A percentile compares a stretch with the other conserved stretches of the same genome.
These are phyloP conservation scores for Suillus plorans DNA, from an alignment of 768 basidiomycete genomes.

Conservation along the genomic window DNA sequence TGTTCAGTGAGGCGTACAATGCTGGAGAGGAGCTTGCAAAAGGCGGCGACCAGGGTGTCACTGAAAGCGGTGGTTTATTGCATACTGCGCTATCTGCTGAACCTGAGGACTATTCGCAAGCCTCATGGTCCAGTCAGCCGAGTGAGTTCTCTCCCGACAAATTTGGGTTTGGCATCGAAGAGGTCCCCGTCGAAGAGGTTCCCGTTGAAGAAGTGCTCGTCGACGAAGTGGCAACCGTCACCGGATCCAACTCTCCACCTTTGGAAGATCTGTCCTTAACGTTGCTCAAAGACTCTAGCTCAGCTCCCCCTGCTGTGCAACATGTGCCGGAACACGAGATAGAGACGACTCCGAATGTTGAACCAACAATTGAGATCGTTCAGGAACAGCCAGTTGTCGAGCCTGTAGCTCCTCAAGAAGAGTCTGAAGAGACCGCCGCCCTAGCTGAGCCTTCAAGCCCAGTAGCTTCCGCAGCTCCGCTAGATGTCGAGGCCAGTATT, in stretches of 20 bases:
- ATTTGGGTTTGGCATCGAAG: slow-evolving; percentile 23
- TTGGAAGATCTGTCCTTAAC: slow-evolving; percentile 27
- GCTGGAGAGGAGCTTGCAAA: slow-evolving; percentile 40
- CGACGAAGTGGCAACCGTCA: slow-evolving; percentile 17
- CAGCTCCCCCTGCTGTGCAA: not conserved
- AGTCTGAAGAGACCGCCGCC: not conserved
- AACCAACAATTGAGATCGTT: not conserved
- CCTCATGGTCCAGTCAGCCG: slow-evolving; percentile 14
- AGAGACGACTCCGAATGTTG: not conserved
- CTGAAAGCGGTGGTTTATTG: slow-evolving; percentile 9
- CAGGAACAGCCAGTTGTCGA: not conserved
- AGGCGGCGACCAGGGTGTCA: slow-evolving; percentile 10
- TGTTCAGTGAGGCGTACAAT: slow-evolving; percentile 48
- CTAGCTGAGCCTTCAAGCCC: not conserved
- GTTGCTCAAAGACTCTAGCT: slow-evolving; percentile 21
- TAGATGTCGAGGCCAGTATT: not conserved
- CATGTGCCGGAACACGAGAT: slow-evolving; percentile 4
- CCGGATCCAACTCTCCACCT: slow-evolving; percentile 26
- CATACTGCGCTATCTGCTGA: slow-evolving; percentile 15
- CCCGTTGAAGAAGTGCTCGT: slow-evolving; percentile 15
- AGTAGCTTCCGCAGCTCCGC: not conserved
- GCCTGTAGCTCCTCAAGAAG: not conserved
- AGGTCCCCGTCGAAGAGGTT: slow-evolving; percentile 21
- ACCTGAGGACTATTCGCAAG: slow-evolving; percentile 7
- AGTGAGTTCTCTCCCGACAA: not conserved